phyloP scores from a whole-genome alignment of 805 yeast species.

The Cephaloascus fragrans region DNA sequence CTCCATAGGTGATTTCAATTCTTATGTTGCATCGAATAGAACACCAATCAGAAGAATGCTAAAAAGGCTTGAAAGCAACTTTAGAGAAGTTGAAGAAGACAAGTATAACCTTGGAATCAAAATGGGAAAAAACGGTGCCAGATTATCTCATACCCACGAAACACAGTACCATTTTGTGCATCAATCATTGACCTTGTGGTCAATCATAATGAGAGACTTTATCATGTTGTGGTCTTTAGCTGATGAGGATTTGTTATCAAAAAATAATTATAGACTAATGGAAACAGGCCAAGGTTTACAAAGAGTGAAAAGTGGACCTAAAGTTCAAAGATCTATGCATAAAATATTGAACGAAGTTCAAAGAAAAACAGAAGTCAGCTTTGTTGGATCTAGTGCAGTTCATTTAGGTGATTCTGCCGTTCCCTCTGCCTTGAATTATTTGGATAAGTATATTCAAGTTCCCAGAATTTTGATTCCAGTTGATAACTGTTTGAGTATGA shows the following conservation, averaged over 20 bases:
- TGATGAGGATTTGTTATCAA: constrained; percentile 61
- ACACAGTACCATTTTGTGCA: constrained; percentile 68
- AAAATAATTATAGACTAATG: constrained; percentile 40
- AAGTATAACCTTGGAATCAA: constrained; percentile 49
- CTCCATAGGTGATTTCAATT: constrained; percentile 72
- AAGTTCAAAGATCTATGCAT: constrained; percentile 61
- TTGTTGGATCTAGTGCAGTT: constrained; percentile 78
- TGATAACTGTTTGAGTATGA: constrained; percentile 43
- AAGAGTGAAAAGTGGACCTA: constrained; percentile 67
- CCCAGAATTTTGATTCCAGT: constrained; percentile 71
- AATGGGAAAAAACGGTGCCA: constrained; percentile 58
- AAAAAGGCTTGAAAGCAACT: constrained; percentile 28
- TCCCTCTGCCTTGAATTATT: constrained; percentile 71
- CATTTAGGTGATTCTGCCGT: constrained; percentile 80
- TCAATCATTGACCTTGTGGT: constrained; percentile 70
- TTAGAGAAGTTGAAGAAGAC: constrained; percentile 27
- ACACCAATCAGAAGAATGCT: constrained; percentile 59
- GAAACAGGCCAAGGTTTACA: constrained; percentile 80
- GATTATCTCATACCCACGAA: constrained; percentile 63
- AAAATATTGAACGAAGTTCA: constrained; percentile 59
- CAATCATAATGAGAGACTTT: constrained; percentile 70
- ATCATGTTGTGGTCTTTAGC: constrained; percentile 69
- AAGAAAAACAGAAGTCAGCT: constrained; percentile 40
- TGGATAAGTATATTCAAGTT: constrained; percentile 74
- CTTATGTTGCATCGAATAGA: constrained; percentile 61